Conservation (phyloP, 148 eudicot genomes). For the Mesembryanthemum crystallinum region DNA sequence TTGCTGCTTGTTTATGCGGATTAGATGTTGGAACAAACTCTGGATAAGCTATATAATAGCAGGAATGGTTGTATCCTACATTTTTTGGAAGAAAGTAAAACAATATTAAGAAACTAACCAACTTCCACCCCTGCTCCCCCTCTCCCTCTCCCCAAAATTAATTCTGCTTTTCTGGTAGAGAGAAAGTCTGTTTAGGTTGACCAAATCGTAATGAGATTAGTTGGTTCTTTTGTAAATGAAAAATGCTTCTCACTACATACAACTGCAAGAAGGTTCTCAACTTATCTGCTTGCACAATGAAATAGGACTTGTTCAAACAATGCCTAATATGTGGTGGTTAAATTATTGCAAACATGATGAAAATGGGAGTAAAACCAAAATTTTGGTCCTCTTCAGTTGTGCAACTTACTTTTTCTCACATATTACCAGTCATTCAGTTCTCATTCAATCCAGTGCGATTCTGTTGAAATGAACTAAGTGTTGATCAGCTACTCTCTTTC, state of each 20-base stretch:
- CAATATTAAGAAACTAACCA: not conserved
- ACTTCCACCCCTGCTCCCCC: not conserved
- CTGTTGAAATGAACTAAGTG: not conserved
- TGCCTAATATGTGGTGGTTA: not conserved
- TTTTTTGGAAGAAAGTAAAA: not conserved
- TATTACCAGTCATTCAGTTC: too few relatives aligned
- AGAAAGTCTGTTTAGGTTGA: not conserved
- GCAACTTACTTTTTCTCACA: too few relatives aligned
- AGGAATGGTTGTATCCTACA: not conserved
- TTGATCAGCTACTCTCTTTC: constrained; percentile 3
- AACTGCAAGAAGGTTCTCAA: not conserved
- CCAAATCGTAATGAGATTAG: not conserved
- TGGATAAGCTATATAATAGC: not conserved
- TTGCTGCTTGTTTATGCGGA: not conserved
- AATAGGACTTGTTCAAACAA: not conserved
- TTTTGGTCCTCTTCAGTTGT: too few relatives aligned
- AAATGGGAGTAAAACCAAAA: too few relatives aligned
- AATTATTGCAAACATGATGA: not conserved
- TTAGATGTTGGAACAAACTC: not conserved
- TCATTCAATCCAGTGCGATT: too few relatives aligned
- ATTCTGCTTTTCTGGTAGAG: not conserved
- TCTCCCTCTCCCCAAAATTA: not conserved
- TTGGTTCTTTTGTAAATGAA: not conserved
- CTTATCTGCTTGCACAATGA: not conserved
- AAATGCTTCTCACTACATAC: not conserved